Percentiles rank a stretch among this genome's conserved stretches.
Conservation (phyloP, 768 basidiomycete genomes). For the Russula earlei region DNA sequence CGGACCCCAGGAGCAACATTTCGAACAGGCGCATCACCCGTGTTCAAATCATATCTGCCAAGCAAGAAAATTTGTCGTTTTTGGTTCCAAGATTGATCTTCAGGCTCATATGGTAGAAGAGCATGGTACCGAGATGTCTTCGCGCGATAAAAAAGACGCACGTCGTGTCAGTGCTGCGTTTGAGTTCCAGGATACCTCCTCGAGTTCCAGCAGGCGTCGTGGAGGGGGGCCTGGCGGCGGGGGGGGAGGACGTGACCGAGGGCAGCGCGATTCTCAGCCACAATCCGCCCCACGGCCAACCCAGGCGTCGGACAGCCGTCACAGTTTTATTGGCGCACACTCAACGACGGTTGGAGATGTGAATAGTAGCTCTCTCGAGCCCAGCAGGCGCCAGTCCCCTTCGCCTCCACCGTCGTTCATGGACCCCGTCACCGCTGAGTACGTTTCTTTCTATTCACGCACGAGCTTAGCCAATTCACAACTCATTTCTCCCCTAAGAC, state of each 20-base stretch:
- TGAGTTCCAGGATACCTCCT: slow-evolving; percentile 54
- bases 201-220: slow-evolving; percentile 30
- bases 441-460: slow-evolving; percentile 22
- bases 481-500: slow-evolving; percentile 33
- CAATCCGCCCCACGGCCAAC: slow-evolving; percentile 23
- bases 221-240: slow-evolving; percentile 30
- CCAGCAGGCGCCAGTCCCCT: slow-evolving; percentile 26
- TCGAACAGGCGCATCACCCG: slow-evolving; percentile 64
- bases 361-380: slow-evolving; percentile 11
- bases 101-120: slow-evolving; percentile 85
- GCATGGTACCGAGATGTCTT: slow-evolving; percentile 65
- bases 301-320: slow-evolving; percentile 34
- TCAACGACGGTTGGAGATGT: slow-evolving; percentile 36
- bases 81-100: slow-evolving; percentile 77
- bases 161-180: slow-evolving; percentile 57
- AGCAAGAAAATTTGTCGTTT: slow-evolving; percentile 90
- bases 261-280: slow-evolving; percentile 31
- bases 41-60: slow-evolving; percentile 69
- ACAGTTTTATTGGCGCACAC: slow-evolving; percentile 53
- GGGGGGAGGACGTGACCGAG: slow-evolving; percentile 43
- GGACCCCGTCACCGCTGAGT: slow-evolving; percentile 51
- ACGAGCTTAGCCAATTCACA: neutral
- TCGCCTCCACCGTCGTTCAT: slow-evolving; percentile 33
- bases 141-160: slow-evolving; percentile 60
- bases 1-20: slow-evolving; percentile 55